Evolutionary conservation across 2,329 filamentous ascomycete genomes (phyloP), one percentile per base, ranked within the genome.

Genomic region (Cladosporium colombiae): DNA sequence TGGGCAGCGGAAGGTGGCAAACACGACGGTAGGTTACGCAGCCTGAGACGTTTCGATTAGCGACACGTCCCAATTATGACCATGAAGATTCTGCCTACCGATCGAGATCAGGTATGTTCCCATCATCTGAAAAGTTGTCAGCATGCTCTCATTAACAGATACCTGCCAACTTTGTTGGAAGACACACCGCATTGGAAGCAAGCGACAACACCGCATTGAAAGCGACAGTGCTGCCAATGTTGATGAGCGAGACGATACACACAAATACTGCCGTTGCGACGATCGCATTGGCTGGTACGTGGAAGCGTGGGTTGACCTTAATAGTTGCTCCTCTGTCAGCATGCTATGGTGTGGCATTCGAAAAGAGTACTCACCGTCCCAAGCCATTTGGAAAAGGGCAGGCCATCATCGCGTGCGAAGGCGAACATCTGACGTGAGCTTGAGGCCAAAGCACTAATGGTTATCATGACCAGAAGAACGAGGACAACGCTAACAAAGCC

Each of bases 181-280:
- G 13, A 57, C 55, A 21, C 16, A 57, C 55, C 21, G 79, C 78
- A 29, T 72, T 75, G 3, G 78, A 75, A 3, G 75, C 75, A 13
- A 82, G 73, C 7, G 78, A 78, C 27, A 82, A 75, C 56, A 81
- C 78, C 50, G 78, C 79, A 64, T 77, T 75, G 62, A 83, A 76
- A 13, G 78, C 78, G 16, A 77, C 75, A 33, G 75, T 78, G 55
- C 73, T 75, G 40, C 72, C 72, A 40, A 78, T 69, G 31, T 75
- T 77, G 49, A 79, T 74, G 11, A 79, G 67, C n/a, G 74, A 72
- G 8, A 78, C 68, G 27, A 74, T 52, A 25, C 62, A 64, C 31
- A 70, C 68, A 61, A 72, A 70, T 29, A 70, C 46, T 16, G 68
- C 53, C 16, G 68, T 64, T 21, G 69, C 56, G 21, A 73, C 62